Percentiles rank a stretch among this genome's conserved stretches.
Evolutionary conservation across 805 yeast genomes (phyloP).

Genomic region (Ogataea methanolica): DNA sequence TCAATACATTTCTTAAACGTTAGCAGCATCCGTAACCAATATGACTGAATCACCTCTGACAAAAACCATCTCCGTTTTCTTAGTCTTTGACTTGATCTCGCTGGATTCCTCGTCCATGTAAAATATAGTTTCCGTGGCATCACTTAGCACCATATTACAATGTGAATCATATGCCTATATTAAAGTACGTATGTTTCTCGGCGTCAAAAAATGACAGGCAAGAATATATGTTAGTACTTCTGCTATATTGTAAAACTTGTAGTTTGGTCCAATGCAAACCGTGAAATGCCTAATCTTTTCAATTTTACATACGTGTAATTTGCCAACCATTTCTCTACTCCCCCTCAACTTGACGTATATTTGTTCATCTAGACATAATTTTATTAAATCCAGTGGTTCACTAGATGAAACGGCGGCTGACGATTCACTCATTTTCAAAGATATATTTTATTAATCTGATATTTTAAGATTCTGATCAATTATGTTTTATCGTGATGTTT

Average conservation of each 20-base stretch:
- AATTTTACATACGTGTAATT: slow-evolving; percentile 57
- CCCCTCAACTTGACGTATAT: slow-evolving; percentile 90
- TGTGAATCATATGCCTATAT: slow-evolving; percentile 83
- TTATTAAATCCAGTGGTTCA: slow-evolving; percentile 89
- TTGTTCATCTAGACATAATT: slow-evolving; percentile 79
- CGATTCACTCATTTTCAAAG: slow-evolving; percentile 17
- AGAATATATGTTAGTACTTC: no score
- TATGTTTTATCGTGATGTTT: no score
- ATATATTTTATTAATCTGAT: neutral
- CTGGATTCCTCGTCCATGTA: slow-evolving; percentile 45
- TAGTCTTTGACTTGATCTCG: slow-evolving; percentile 41
- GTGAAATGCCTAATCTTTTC: no score
- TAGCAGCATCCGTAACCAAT: slow-evolving; percentile 46
- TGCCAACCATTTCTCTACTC: slow-evolving; percentile 87
- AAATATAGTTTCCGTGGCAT: slow-evolving; percentile 81
- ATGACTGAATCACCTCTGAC: slow-evolving; percentile 98
- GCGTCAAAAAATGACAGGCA: neutral
- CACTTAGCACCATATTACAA: slow-evolving; percentile 92
- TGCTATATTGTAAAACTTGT: no score
- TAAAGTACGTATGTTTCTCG: neutral
- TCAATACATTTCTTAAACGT: slow-evolving; percentile 10
- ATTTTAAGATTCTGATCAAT: no score
- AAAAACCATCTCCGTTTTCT: slow-evolving; percentile 81
- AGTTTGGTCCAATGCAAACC: no score
- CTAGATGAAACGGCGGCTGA: slow-evolving; percentile 26